Evolutionary conservation across 2,329 filamentous ascomycete species (phyloP).

Genomic region (Pleomassaria siparia): DNA sequence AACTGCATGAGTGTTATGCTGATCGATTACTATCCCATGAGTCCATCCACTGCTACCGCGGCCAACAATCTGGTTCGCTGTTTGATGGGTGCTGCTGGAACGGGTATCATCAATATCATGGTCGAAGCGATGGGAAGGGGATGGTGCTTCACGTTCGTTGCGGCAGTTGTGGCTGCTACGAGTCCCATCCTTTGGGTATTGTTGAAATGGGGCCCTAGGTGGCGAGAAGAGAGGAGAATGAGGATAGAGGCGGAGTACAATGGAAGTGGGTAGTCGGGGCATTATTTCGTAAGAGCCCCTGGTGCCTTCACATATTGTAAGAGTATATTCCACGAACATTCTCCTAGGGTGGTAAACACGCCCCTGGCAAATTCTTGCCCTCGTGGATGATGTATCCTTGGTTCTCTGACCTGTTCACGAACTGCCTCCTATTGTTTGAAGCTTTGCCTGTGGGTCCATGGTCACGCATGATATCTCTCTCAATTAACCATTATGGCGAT

Average conservation of each 20-base stretch:
- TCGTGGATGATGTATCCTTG: too few species aligned
- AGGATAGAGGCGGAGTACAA: slow-evolving; percentile 10
- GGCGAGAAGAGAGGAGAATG: slow-evolving; percentile 46
- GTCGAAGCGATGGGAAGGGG: slow-evolving; percentile 41
- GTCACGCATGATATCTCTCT: too few species aligned
- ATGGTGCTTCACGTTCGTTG: slow-evolving; percentile 49
- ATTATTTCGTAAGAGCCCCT: too few species aligned
- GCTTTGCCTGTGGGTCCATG: too few species aligned
- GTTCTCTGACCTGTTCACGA: too few species aligned
- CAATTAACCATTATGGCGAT: too few species aligned
- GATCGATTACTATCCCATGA: slow-evolving; percentile 41
- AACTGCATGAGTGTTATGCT: slow-evolving; percentile 41
- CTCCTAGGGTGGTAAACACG: too few species aligned
- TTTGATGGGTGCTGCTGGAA: slow-evolving; percentile 39
- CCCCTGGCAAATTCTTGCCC: too few species aligned
- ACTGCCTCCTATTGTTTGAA: too few species aligned
- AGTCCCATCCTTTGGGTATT: slow-evolving; percentile 47
- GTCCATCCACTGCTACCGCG: slow-evolving; percentile 42
- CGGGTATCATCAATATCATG: slow-evolving; percentile 39
- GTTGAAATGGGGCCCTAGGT: slow-evolving; percentile 44
- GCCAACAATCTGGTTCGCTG: slow-evolving; percentile 35
- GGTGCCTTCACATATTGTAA: too few species aligned
- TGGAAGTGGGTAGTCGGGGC: not conserved
- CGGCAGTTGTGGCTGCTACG: slow-evolving; percentile 41
- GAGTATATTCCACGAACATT: too few species aligned